Base-by-base conservation (phyloP, 306 rosid species). In the Potentilla sterilis region DNA sequence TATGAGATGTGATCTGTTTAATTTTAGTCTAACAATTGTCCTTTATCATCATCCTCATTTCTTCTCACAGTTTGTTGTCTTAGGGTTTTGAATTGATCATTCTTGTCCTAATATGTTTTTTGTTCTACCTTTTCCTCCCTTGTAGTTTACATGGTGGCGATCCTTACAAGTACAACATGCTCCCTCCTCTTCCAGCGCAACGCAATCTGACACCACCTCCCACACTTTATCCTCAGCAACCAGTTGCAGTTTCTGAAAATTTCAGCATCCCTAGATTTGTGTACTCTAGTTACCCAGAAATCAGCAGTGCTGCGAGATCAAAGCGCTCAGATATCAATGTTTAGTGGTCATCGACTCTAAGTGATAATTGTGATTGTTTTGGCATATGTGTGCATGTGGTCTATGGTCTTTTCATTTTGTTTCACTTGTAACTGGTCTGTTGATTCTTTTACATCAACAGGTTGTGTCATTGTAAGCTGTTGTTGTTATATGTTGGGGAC, bases 111-210 rank as follows among this genome's bases (percentile, higher is more conserved):
- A 37, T 37, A 2, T 69, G 32, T 54, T 8, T n/a, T 49, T 49
- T 16, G 21, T 49, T 21, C 13, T 21, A n/a, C 28, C 72, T 75
- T 14, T 38, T 9, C 24, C 46, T 64, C 24, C 12, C 47, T 43
- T 75, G 83, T 89, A 92, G 97, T 81, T 69, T 70, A 24, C 83
- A 78, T 67, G 71, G 83, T 67, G 71, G 83, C 4, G 93, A 90
- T 72, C 84, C 91, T 14, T 96, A 82, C 92, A 90, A 88, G 81
- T 88, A 88, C 85, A 87, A 90, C 83, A 75, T 73, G 80, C 89
- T 89, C 81, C 98, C 99, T 22, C 96, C 99, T 4, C 97, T 92
- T 82, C 99, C 99, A 21, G 99, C 97, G 15, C 99, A 96, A 62
- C 89, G 92, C 81, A 96, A 92, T 85, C 89, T 92, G 80, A 90